phyloP scores from a whole-genome alignment of 768 basidiomycete genomes.

The Naganishia kalamii region DNA sequence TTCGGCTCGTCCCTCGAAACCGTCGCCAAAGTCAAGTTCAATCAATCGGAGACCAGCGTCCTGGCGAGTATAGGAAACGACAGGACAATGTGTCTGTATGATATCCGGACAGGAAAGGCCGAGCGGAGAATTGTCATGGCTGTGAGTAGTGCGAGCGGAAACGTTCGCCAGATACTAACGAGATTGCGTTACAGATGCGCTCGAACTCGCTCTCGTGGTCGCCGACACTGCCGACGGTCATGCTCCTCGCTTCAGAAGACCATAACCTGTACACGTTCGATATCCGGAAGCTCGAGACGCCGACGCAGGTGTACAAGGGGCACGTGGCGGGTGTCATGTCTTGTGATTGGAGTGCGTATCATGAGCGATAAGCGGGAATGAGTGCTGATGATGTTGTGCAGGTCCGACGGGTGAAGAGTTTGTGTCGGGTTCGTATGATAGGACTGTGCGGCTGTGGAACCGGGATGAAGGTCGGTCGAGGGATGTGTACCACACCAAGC shows the following conservation, averaged over 20 bases:
- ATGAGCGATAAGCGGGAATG: neutral
- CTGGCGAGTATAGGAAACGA: slow-evolving; percentile 94
- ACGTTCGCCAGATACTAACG: neutral
- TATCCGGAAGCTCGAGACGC: slow-evolving; percentile 70
- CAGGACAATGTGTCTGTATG: slow-evolving; percentile 90
- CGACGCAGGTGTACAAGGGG: slow-evolving; percentile 90
- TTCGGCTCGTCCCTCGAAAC: slow-evolving; percentile 85
- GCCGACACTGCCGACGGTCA: slow-evolving; percentile 82
- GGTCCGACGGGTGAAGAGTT: slow-evolving; percentile 86
- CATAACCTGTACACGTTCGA: slow-evolving; percentile 98
- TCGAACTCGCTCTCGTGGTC: slow-evolving; percentile 90
- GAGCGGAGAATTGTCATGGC: slow-evolving; percentile 86
- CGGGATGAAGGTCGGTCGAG: slow-evolving; percentile 71
- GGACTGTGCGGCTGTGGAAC: slow-evolving; percentile 88
- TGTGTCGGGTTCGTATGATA: slow-evolving; percentile 93
- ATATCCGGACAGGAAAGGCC: slow-evolving; percentile 93
- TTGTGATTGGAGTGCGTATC: slow-evolving; percentile 74
- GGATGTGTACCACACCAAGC: slow-evolving; percentile 95
- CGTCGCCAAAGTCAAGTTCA: slow-evolving; percentile 80
- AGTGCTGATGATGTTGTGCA: slow-evolving; percentile 7
- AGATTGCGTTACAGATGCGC: slow-evolving; percentile 58
- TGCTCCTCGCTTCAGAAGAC: slow-evolving; percentile 95
- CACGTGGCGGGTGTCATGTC: slow-evolving; percentile 95
- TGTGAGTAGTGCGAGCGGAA: slow-evolving; percentile 49
- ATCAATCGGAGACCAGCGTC: slow-evolving; percentile 85